Conservation (phyloP, 2,329 filamentous ascomycete genomes). For the Stromatinia cepivora region DNA sequence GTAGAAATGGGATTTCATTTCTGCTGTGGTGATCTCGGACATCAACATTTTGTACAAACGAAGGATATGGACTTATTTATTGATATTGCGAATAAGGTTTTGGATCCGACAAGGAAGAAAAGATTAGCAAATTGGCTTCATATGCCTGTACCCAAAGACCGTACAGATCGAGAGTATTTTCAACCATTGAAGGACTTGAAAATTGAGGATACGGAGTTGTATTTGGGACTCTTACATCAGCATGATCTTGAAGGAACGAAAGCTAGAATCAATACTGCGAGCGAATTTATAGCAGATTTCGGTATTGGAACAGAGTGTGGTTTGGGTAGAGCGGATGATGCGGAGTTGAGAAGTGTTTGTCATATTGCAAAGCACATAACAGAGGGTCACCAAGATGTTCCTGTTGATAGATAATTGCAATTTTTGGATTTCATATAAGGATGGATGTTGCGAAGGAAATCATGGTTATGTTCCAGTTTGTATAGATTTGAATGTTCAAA, state of each 20-base stretch:
- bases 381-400: neutral
- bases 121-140: slow-evolving; percentile 46
- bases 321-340: slow-evolving; percentile 37
- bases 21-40: slow-evolving; percentile 50
- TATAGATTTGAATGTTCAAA: too few relatives aligned
- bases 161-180: slow-evolving; percentile 44
- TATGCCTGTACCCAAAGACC: slow-evolving; percentile 46
- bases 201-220: slow-evolving; percentile 41
- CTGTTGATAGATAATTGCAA: too few relatives aligned
- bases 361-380: slow-evolving; percentile 8
- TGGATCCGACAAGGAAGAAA: slow-evolving; percentile 35
- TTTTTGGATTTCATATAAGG: too few relatives aligned
- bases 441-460: too few relatives aligned
- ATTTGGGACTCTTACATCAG: slow-evolving; percentile 46
- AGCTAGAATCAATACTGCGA: slow-evolving; percentile 43
- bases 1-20: slow-evolving; percentile 49
- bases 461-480: too few relatives aligned
- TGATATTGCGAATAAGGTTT: slow-evolving; percentile 42
- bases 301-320: slow-evolving; percentile 48
- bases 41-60: slow-evolving; percentile 49
- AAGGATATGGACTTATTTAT: slow-evolving; percentile 39
- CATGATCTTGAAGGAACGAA: slow-evolving; percentile 44
- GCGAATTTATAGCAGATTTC: slow-evolving; percentile 40
- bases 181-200: slow-evolving; percentile 43
- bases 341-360: slow-evolving; percentile 29